A percentile compares a stretch with the other conserved stretches of the same genome.
Evolutionary conservation across 768 basidiomycete species (phyloP).

Genomic region (Lactifluus echinatus): DNA sequence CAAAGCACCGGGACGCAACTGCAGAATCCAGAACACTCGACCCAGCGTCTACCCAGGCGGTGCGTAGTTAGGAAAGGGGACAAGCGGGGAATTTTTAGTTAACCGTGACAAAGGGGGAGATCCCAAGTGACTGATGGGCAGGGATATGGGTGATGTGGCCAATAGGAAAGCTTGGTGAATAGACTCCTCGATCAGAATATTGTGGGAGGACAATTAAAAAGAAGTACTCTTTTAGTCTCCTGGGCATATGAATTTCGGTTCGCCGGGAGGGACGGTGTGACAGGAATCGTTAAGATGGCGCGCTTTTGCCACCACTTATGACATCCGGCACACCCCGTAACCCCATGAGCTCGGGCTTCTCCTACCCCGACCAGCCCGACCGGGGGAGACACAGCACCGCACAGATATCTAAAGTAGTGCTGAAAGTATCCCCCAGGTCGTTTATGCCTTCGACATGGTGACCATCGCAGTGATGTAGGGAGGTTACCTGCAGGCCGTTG

Average conservation of each 20-base stretch:
- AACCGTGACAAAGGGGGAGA: not conserved
- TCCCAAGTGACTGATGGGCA: not conserved
- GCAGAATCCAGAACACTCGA: not conserved
- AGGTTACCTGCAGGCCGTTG: not conserved
- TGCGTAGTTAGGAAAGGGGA: not conserved
- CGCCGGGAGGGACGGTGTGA: not conserved
- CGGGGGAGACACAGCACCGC: not conserved
- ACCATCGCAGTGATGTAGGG: not conserved
- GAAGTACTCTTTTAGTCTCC: not conserved
- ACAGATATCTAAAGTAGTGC: too few species aligned
- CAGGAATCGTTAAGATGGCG: not conserved
- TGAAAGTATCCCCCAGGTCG: not conserved
- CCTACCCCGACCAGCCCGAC: constrained; percentile 1
- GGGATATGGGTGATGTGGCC: not conserved
- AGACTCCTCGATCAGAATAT: not conserved
- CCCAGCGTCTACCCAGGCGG: not conserved
- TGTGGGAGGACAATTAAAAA: not conserved
- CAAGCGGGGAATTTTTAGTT: not conserved
- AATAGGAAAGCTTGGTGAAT: not conserved
- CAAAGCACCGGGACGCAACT: not conserved
- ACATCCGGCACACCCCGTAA: not conserved
- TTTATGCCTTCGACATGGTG: not conserved
- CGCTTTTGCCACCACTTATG: not conserved
- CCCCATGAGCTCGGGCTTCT: not conserved
- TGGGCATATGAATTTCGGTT: not conserved